phyloP scores from a whole-genome alignment of 495 filamentous ascomycete genomes.

The Hamigera avellanea region DNA sequence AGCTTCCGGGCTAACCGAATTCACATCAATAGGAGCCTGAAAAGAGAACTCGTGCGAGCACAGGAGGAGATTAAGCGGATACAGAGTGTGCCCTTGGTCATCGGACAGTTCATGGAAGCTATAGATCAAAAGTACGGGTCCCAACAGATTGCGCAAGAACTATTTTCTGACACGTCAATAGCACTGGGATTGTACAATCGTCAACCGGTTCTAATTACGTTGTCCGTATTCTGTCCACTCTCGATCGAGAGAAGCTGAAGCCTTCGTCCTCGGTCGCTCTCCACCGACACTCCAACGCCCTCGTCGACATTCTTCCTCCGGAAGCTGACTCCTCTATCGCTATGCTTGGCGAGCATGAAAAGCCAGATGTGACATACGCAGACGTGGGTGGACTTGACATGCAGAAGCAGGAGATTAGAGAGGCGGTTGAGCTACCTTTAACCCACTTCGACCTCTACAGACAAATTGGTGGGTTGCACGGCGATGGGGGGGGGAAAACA shows the following conservation, averaged over 20 bases:
- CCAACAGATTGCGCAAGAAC: neutral
- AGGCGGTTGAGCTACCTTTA: conserved; percentile 91
- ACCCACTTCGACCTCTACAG: conserved; percentile 98
- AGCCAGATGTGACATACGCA: conserved; percentile 96
- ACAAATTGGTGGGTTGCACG: conserved; percentile 57
- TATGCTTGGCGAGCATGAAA: conserved; percentile 92
- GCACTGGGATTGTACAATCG: conserved; percentile 96
- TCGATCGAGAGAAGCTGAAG: conserved; percentile 95
- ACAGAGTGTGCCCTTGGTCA: conserved; percentile 93
- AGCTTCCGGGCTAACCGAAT: neutral
- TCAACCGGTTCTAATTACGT: conserved; percentile 98
- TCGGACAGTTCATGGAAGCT: conserved; percentile 99
- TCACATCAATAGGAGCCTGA: conserved; percentile 61
- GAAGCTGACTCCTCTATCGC: conserved; percentile 98
- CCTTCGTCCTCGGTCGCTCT: conserved; percentile 94
- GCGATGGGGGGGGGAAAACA: neutral
- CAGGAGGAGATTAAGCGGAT: conserved; percentile 99
- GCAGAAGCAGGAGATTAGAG: conserved; percentile 99
- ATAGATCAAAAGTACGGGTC: conserved; percentile 89
- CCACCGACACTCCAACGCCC: conserved; percentile 94
- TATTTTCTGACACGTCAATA: conserved; percentile 26
- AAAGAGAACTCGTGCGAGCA: conserved; percentile 90
- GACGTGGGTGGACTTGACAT: conserved; percentile 97
- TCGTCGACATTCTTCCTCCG: conserved; percentile 94
- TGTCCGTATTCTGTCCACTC: conserved; percentile 93